A percentile compares a stretch with the other conserved stretches of the same genome.
These are phyloP conservation scores for Hordeum pubiflorum DNA, from an alignment of 202 grass and related monocot genomes.

Conservation along the genomic window DNA sequence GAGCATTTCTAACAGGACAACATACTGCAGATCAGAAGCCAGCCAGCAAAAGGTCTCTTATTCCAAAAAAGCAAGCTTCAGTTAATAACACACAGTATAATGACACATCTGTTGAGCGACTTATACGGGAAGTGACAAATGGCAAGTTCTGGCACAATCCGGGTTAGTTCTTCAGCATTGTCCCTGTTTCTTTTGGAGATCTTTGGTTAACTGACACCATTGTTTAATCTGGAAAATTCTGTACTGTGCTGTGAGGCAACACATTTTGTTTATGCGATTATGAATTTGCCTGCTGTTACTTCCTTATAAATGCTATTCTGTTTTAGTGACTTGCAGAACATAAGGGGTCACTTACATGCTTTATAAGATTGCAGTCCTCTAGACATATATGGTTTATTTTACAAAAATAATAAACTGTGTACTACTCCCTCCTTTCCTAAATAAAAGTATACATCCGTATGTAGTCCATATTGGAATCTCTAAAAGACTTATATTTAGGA, in stretches of 20 bases:
- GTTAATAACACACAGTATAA: slow-evolving; percentile 56
- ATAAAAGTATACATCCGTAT: too few species aligned
- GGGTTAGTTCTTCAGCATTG: slow-evolving; percentile 43
- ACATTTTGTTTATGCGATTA: background rate
- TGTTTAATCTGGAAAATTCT: background rate
- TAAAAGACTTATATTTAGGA: too few species aligned
- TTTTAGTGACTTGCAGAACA: slow-evolving; percentile 17
- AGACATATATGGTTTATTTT: background rate
- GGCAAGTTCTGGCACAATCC: slow-evolving; percentile 98
- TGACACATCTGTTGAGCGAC: slow-evolving; percentile 80
- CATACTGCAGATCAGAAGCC: slow-evolving; percentile 54
- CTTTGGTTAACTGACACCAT: background rate
- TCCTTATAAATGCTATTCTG: background rate
- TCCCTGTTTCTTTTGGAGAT: background rate
- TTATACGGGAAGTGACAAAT: slow-evolving; percentile 87
- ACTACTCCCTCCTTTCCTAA: background rate
- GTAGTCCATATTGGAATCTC: too few species aligned
- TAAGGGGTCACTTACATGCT: background rate
- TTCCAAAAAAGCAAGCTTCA: slow-evolving; percentile 75
- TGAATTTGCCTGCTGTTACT: background rate
- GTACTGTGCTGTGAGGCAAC: background rate
- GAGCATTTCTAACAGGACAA: slow-evolving; percentile 41
- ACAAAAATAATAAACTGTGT: background rate
- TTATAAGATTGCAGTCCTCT: background rate
- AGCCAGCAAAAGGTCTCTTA: slow-evolving; percentile 58